These are phyloP conservation scores for Termitomyces sp. DNA, from an alignment of 768 basidiomycete genomes.

Conservation along the genomic window DNA sequence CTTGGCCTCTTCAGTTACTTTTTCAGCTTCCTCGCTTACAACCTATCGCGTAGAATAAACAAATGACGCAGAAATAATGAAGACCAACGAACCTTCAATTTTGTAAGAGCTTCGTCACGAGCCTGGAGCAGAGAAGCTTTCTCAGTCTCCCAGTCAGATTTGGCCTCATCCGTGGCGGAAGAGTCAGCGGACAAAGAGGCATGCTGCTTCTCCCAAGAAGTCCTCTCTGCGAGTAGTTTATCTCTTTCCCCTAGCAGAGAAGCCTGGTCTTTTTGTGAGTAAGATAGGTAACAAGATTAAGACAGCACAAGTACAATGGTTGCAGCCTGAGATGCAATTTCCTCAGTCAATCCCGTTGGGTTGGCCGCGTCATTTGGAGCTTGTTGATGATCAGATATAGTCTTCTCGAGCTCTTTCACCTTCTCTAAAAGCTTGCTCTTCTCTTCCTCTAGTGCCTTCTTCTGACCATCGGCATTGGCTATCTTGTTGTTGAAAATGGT, in stretches of 20 bases:
- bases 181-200: constrained; percentile 17
- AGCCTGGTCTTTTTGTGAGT: constrained; percentile 27
- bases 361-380: constrained; percentile 16
- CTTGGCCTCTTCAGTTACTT: constrained; percentile 36
- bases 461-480: constrained; percentile 30
- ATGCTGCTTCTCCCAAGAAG: constrained; percentile 29
- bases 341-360: constrained; percentile 16
- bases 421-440: constrained; percentile 33
- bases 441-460: constrained; percentile 28
- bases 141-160: constrained; percentile 49
- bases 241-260: constrained; percentile 55
- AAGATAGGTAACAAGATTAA: not conserved
- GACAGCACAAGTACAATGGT: constrained; percentile 26
- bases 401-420: constrained; percentile 30
- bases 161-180: constrained; percentile 21
- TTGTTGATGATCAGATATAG: constrained; percentile 27
- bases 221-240: constrained; percentile 55
- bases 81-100: constrained; percentile 41
- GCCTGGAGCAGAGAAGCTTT: constrained; percentile 51
- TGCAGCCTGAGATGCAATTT: constrained; percentile 26
- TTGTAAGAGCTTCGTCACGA: constrained; percentile 54
- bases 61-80: not conserved
- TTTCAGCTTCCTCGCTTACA: constrained; percentile 37
- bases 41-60: constrained; percentile 18
- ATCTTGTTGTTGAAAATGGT: constrained; percentile 26